A percentile compares a stretch with the other conserved stretches of the same genome.
Conservation (phyloP, 768 basidiomycete genomes). For the Tricholoma saponaceum region DNA sequence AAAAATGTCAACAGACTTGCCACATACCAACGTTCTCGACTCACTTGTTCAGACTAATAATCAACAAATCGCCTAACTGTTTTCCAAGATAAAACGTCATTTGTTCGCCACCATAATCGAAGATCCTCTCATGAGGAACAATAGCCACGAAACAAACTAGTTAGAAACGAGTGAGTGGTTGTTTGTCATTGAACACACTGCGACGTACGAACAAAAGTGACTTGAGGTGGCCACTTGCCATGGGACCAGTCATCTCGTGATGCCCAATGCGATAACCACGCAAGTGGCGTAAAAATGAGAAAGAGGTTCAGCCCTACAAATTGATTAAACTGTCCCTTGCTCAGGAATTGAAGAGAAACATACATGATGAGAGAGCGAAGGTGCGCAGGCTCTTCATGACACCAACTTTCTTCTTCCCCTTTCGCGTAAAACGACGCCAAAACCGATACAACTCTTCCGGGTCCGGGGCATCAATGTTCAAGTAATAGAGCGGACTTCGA, state of each 20-base stretch:
- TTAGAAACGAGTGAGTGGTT: background rate
- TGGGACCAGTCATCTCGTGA: constrained; percentile 26
- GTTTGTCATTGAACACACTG: background rate
- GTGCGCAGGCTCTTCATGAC: constrained; percentile 39
- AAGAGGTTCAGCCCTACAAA: constrained; percentile 56
- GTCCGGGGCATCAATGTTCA: background rate
- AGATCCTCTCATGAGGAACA: constrained; percentile 59
- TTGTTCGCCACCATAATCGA: constrained; percentile 62
- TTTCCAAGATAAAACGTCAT: constrained; percentile 55
- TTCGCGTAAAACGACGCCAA: constrained; percentile 42
- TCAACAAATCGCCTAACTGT: constrained; percentile 63
- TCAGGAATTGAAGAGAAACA: background rate
- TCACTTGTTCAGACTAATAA: constrained; percentile 23
- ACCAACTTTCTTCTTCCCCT: constrained; percentile 42
- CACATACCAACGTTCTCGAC: background rate
- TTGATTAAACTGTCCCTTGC: background rate
- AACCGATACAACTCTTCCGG: constrained; percentile 25
- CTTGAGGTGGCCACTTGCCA: constrained; percentile 2
- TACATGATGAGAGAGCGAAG: constrained; percentile 52
- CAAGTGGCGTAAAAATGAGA: constrained; percentile 52
- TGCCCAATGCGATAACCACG: constrained; percentile 56
- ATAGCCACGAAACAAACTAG: constrained; percentile 64
- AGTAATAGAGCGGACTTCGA: background rate
- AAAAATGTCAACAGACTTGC: constrained; percentile 1
- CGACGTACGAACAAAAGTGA: constrained; percentile 33